Evolutionary conservation across 495 filamentous ascomycete genomes (phyloP).

Genomic region (Penicillium parvum): DNA sequence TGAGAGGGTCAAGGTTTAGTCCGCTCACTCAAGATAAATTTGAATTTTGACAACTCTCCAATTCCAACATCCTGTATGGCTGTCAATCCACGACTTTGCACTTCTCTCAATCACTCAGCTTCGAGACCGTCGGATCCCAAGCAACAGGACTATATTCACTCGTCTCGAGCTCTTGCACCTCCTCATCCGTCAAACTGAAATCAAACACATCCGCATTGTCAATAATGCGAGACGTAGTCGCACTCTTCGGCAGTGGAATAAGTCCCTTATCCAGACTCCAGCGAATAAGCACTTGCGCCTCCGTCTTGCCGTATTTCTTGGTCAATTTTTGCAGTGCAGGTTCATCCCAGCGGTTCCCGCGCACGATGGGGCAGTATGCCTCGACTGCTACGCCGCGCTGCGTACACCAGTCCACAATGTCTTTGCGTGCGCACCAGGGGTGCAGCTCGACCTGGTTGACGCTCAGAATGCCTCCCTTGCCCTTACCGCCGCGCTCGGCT

Average conservation of each 20-base stretch:
- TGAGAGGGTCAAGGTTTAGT: too few relatives aligned
- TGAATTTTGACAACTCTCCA: neutral
- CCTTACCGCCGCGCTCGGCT: conserved; percentile 26
- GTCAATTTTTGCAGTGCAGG: conserved; percentile 45
- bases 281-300: conserved; percentile 59
- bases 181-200: conserved; percentile 61
- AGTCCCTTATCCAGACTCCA: conserved; percentile 54
- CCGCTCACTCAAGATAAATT: too few relatives aligned
- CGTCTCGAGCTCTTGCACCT: conserved; percentile 52
- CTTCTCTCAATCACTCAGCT: conserved; percentile 10
- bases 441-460: conserved; percentile 71
- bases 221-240: conserved; percentile 57
- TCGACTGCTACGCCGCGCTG: conserved; percentile 54
- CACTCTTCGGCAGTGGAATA: conserved; percentile 74
- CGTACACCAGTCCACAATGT: conserved; percentile 53
- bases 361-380: conserved; percentile 61
- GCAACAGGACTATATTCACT: conserved; percentile 57
- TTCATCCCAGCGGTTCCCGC: conserved; percentile 53
- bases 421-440: conserved; percentile 60
- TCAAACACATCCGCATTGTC: conserved; percentile 67
- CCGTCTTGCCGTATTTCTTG: conserved; percentile 54
- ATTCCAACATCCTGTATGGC: too few relatives aligned
- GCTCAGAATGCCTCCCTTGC: conserved; percentile 46
- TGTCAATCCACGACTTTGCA: neutral
- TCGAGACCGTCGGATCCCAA: conserved; percentile 44